phyloP scores from a whole-genome alignment of 441 rosid species.

The Syzygium syzygioides region DNA sequence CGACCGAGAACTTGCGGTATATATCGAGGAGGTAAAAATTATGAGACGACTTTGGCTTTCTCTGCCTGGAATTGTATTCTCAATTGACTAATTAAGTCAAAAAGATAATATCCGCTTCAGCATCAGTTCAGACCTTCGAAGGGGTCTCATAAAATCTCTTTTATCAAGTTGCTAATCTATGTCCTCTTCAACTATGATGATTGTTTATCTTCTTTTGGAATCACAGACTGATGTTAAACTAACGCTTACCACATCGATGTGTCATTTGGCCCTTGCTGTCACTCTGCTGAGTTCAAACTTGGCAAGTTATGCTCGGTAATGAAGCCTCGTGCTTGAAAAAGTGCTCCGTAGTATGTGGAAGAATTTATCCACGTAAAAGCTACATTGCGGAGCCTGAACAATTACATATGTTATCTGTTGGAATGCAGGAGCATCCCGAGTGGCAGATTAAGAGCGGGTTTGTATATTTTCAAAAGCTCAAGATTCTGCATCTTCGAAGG shows the following conservation, averaged over 20 bases:
- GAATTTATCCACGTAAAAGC: background rate
- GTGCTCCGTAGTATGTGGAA: background rate
- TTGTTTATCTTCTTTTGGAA: background rate
- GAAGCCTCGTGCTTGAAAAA: background rate
- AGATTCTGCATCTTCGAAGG: constrained; percentile 76
- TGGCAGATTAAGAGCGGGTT: constrained; percentile 76
- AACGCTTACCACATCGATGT: background rate
- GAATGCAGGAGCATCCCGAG: constrained; percentile 69
- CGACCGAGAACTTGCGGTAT: constrained; percentile 7
- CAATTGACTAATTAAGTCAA: background rate
- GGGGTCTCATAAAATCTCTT: background rate
- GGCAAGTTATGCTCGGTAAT: background rate
- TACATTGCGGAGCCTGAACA: background rate
- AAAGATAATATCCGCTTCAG: fast-evolving
- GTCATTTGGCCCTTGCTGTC: background rate
- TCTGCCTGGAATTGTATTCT: background rate
- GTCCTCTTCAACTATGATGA: background rate
- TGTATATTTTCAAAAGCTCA: constrained; percentile 82
- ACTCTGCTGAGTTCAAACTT: background rate
- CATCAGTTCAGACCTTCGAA: background rate
- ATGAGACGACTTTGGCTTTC: background rate
- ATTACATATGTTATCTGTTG: background rate
- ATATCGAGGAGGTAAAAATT: too few relatives aligned
- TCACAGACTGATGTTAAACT: background rate
- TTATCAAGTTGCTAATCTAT: background rate